phyloP scores from a whole-genome alignment of 164 flowering plant species.

The Protea cynaroides region DNA sequence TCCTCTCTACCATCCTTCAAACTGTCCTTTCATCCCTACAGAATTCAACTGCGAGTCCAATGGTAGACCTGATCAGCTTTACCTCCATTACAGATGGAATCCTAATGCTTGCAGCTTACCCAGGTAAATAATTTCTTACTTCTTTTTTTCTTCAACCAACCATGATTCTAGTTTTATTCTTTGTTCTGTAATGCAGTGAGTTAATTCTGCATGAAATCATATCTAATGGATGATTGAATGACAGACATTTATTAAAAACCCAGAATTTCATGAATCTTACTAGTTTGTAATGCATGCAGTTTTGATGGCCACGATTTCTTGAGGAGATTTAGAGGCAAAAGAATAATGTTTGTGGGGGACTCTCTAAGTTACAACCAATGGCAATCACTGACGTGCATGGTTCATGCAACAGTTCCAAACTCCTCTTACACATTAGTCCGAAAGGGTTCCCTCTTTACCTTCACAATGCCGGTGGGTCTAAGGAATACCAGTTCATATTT shows the following conservation, averaged over 20 bases:
- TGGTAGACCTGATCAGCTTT: slow-evolving; percentile 9
- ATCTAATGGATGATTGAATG: too few species aligned
- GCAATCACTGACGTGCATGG: slow-evolving; percentile 49
- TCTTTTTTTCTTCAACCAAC: slow-evolving; percentile 19
- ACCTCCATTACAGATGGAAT: slow-evolving; percentile 16
- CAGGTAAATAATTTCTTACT: not conserved
- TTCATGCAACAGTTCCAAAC: slow-evolving; percentile 26
- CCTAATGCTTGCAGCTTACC: slow-evolving; percentile 11
- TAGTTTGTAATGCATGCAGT: too few species aligned
- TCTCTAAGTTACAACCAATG: slow-evolving; percentile 39
- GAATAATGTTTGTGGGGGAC: slow-evolving; percentile 46
- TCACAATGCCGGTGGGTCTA: slow-evolving; percentile 27
- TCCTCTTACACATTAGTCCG: slow-evolving; percentile 13
- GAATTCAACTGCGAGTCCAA: slow-evolving; percentile 12
- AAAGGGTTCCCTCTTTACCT: slow-evolving; percentile 18
- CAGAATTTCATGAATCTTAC: too few species aligned
- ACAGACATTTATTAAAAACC: too few species aligned
- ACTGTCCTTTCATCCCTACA: slow-evolving; percentile 7
- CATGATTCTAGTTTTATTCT: too few species aligned
- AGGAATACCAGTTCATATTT: too few species aligned
- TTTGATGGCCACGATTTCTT: slow-evolving; percentile 35
- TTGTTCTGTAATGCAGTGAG: too few species aligned
- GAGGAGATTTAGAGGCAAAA: slow-evolving; percentile 26
- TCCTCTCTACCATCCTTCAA: slow-evolving; percentile 10
- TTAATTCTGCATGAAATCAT: too few species aligned